phyloP scores from a whole-genome alignment of 805 yeast species.

The Yarrowia sp. region DNA sequence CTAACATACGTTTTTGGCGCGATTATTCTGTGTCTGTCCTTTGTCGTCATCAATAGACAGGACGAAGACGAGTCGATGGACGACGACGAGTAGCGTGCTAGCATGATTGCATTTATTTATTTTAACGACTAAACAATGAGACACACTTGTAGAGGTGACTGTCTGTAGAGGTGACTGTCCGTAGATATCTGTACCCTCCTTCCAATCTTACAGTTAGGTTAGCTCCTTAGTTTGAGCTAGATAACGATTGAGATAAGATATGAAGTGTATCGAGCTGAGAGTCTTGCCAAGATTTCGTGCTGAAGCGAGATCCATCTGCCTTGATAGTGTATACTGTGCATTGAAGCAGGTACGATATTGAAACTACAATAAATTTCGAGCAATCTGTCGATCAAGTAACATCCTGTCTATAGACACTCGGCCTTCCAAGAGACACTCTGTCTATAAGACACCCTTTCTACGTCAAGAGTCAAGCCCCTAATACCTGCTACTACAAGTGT shows the following conservation, averaged over 20 bases:
- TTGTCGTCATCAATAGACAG: conserved; percentile 79
- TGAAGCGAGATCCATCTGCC: neutral
- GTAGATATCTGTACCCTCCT: no score
- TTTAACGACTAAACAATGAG: neutral
- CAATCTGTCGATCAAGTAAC: no score
- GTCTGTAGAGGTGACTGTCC: no score
- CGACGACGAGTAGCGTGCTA: conserved; percentile 9
- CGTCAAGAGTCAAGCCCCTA: no score
- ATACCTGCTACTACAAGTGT: neutral
- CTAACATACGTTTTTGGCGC: conserved; percentile 80
- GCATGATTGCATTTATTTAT: conserved; percentile 22
- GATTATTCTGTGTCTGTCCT: conserved; percentile 75
- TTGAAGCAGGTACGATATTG: no score
- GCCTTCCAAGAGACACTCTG: no score
- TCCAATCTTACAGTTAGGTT: no score
- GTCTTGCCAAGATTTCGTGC: neutral
- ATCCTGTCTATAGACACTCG: no score
- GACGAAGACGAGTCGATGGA: conserved; percentile 63
- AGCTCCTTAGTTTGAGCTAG: neutral
- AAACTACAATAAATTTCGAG: no score
- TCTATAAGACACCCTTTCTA: no score
- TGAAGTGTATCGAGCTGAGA: neutral
- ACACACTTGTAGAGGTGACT: no score
- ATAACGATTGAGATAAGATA: conserved; percentile 5
- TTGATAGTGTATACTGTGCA: neutral